These are phyloP conservation scores for Lentinula detonsa DNA, from an alignment of 768 basidiomycete genomes.

Conservation along the genomic window DNA sequence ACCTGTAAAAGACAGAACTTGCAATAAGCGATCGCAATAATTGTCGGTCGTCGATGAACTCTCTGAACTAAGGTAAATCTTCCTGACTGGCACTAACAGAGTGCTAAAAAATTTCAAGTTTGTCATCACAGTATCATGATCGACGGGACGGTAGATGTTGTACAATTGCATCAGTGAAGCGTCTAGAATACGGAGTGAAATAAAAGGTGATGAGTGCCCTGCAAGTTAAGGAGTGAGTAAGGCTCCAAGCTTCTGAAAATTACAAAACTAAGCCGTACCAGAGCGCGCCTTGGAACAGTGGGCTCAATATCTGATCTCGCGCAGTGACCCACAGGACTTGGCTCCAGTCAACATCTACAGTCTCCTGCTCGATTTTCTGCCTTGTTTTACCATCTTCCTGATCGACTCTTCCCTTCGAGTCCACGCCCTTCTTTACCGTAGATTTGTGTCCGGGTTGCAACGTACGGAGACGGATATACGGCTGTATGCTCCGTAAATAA, in stretches of 20 bases:
- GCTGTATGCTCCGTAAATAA: background rate
- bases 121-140: background rate
- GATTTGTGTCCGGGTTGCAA: background rate
- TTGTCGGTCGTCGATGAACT: too few relatives aligned
- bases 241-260: background rate
- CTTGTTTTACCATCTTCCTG: background rate
- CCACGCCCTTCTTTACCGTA: background rate
- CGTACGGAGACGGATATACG: background rate
- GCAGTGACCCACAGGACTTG: constrained; percentile 56
- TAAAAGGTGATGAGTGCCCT: background rate
- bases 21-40: too few relatives aligned
- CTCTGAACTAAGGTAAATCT: too few relatives aligned
- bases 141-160: background rate
- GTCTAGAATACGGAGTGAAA: background rate
- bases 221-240: background rate
- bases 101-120: too few relatives aligned
- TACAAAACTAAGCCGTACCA: constrained; percentile 43
- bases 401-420: background rate
- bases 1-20: too few relatives aligned
- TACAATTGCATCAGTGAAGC: background rate
- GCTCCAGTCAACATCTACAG: constrained; percentile 49
- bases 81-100: too few relatives aligned
- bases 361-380: constrained; percentile 13
- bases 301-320: constrained; percentile 64
- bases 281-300: constrained; percentile 58